Base-by-base conservation (phyloP, 2,329 filamentous ascomycete genomes). In the Aspergillus versicolor region DNA sequence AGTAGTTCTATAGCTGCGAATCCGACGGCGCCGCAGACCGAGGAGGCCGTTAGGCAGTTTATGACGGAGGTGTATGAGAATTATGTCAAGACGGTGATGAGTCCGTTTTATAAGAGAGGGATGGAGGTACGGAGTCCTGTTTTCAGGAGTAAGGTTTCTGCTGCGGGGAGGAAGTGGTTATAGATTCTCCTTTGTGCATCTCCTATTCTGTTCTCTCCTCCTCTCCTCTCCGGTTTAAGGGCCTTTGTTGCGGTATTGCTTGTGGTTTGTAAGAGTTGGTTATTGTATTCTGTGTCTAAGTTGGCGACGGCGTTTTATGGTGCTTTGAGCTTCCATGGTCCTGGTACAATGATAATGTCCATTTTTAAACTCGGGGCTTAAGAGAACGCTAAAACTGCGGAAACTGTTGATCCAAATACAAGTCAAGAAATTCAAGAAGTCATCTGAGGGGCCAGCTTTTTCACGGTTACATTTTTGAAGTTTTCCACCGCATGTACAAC, bases 51-150 rank as follows among this genome's bases (percentile, higher is more conserved):
- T 66, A 87, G 91, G 72, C 91, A 91, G 75, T 99, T 97, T 79
- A 96, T 99, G 79, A 82, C 84, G 15, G 94, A 99, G 72, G 90
- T 97, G 12, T 97, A 97, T 77, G 94, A 99, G 77, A 91, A 88
- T 65, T 99, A 93, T 88, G 85, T 96, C 63, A 99, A 99, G 82
- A 90, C 92, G 12, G 87, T 92, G 57, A 97, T 99, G 94, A 97
- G 87, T 71, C 94, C 94, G 0, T 99, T 99, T 74, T 97, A 97
- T 79, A 82, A 84, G 53, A 85, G 88, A 54, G 93, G 96, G 63
- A 89, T 89, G 82, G 88, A 90, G 65, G 87, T 99, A 52, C 86
- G 83, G 70, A 97, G 92, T 75, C 89, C 91, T 0, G 84, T 97
- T 1, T 99, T 99, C 73, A 83, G 90, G 64, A 80, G 84, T 55